These are phyloP conservation scores for Aspergillus oerlinghausenensis DNA, from an alignment of 2,329 filamentous ascomycete genomes.

Conservation along the genomic window DNA sequence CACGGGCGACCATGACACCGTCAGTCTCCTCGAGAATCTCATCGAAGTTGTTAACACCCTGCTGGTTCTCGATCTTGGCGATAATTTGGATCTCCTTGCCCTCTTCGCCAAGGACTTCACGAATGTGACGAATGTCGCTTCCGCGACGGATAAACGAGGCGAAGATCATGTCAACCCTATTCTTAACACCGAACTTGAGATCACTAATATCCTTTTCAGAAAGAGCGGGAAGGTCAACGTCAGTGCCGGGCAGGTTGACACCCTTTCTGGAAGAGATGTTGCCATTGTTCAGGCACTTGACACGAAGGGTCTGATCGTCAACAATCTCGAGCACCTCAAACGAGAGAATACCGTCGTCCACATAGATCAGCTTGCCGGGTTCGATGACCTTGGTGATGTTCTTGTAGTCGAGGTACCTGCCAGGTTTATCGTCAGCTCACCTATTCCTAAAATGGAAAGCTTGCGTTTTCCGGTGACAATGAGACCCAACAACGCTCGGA, in stretches of 20 bases:
- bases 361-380: constrained; percentile 88
- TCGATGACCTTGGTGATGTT: constrained; percentile 99
- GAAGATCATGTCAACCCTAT: constrained; percentile 98
- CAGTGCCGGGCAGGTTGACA: constrained; percentile 97
- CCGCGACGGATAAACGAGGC: constrained; percentile 96
- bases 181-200: constrained; percentile 93
- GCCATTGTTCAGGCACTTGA: constrained; percentile 90
- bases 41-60: constrained; percentile 99
- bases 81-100: constrained; percentile 99
- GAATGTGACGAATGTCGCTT: constrained; percentile 89
- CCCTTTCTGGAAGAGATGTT: constrained; percentile 99
- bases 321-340: constrained; percentile 87
- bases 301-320: constrained; percentile 83
- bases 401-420: constrained; percentile 96
- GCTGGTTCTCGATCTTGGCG: constrained; percentile 99
- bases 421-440: constrained; percentile 12
- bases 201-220: constrained; percentile 98
- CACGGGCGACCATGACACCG: constrained; percentile 99
- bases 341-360: constrained; percentile 95
- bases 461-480: not conserved
- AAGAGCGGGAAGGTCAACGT: constrained; percentile 93
- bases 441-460: not conserved
- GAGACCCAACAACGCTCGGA: not conserved
- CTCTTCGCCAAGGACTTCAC: constrained; percentile 81
- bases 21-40: constrained; percentile 95